phyloP scores from a whole-genome alignment of 2,329 filamentous ascomycete genomes.

The Amauroascus verrucosus region DNA sequence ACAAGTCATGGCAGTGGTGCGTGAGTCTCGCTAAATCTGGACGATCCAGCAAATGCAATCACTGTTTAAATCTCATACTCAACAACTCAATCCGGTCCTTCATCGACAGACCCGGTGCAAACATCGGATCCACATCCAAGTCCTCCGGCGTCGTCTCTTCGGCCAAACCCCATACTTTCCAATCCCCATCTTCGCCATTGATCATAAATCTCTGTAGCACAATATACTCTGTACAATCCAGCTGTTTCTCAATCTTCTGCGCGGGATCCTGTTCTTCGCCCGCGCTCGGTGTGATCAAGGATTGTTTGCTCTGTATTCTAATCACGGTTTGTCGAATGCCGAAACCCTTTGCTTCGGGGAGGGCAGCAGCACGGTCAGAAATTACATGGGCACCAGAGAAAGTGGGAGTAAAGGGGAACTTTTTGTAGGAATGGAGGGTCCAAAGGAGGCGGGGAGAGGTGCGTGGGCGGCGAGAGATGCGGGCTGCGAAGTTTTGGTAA shows the following conservation, averaged over 20 bases:
- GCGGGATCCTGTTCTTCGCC: slow-evolving; percentile 6
- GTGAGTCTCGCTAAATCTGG: too few relatives aligned
- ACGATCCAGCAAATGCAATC: neutral
- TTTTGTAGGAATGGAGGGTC: slow-evolving; percentile 31
- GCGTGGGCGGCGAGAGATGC: slow-evolving; percentile 28
- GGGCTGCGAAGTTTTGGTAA: slow-evolving; percentile 25
- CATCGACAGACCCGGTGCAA: slow-evolving; percentile 27
- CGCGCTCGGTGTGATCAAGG: slow-evolving; percentile 22
- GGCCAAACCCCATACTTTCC: slow-evolving; percentile 43
- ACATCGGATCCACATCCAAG: slow-evolving; percentile 28
- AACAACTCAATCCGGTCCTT: slow-evolving; percentile 29
- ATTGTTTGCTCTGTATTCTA: slow-evolving; percentile 32
- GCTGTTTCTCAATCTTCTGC: slow-evolving; percentile 24
- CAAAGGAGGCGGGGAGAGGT: slow-evolving; percentile 26
- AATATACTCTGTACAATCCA: slow-evolving; percentile 41
- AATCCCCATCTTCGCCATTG: slow-evolving; percentile 34
- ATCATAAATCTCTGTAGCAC: slow-evolving; percentile 41
- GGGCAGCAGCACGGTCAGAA: slow-evolving; percentile 33
- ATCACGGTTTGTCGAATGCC: slow-evolving; percentile 33
- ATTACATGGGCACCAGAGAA: slow-evolving; percentile 32
- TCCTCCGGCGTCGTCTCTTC: slow-evolving; percentile 35
- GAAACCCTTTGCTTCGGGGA: slow-evolving; percentile 33
- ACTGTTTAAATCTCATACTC: slow-evolving; percentile 15
- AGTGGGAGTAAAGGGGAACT: slow-evolving; percentile 26
- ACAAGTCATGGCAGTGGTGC: neutral